Conservation (phyloP, 805 yeast species). For the Starmera amethionina region DNA sequence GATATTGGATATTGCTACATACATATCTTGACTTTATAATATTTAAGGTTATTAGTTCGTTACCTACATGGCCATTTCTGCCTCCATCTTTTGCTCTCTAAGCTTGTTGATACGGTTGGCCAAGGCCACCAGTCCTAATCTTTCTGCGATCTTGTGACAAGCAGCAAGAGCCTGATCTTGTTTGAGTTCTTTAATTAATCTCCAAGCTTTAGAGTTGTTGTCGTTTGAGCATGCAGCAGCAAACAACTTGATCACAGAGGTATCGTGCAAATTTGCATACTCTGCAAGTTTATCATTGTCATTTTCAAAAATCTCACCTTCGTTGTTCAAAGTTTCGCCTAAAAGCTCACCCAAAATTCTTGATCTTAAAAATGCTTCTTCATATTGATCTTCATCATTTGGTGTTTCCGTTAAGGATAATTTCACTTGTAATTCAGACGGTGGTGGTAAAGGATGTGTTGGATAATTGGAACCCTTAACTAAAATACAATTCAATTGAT, state of each 20-base stretch:
- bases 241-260: conserved; percentile 65
- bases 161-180: conserved; percentile 77
- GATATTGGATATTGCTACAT: too few species aligned
- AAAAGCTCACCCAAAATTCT: conserved; percentile 52
- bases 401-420: conserved; percentile 43
- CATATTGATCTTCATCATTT: conserved; percentile 28
- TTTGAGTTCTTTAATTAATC: conserved; percentile 57
- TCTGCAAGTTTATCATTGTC: conserved; percentile 42
- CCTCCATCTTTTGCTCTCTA: conserved; percentile 38
- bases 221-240: conserved; percentile 65
- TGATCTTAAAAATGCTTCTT: conserved; percentile 55
- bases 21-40: too few species aligned
- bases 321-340: conserved; percentile 43
- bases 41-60: too few species aligned
- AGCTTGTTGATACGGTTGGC: conserved; percentile 45
- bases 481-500: conserved; percentile 63
- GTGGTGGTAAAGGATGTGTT: conserved; percentile 74
- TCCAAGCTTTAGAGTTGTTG: conserved; percentile 54
- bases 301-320: conserved; percentile 31
- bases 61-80: conserved; percentile 2
- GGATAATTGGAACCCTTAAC: conserved; percentile 70
- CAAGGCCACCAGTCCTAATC: conserved; percentile 45
- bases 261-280: conserved; percentile 57
- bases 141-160: conserved; percentile 74
- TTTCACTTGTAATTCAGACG: conserved; percentile 63